Evolutionary conservation across 305 asterid genomes (phyloP).

Genomic region (Fraxinus sp.): DNA sequence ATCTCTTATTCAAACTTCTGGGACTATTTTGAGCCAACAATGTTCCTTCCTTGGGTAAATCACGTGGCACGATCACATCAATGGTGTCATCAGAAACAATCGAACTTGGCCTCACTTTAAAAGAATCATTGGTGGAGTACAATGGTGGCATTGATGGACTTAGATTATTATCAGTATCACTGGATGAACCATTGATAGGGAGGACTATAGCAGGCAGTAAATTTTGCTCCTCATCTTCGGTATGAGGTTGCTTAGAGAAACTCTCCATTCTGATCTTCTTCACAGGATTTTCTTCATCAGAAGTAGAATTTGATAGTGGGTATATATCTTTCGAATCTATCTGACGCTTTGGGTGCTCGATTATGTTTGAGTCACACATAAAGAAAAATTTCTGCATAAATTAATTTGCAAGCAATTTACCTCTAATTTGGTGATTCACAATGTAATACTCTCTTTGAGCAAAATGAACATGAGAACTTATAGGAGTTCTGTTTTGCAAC

Average conservation of each 20-base stretch:
- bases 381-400: not conserved
- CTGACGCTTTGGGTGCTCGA: slow-evolving; percentile 26
- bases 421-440: not conserved
- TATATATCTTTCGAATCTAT: slow-evolving; percentile 27
- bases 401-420: slow-evolving; percentile 11
- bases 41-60: slow-evolving; percentile 20
- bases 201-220: not conserved
- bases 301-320: slow-evolving; percentile 2
- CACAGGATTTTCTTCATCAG: slow-evolving; percentile 3
- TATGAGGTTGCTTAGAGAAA: slow-evolving; percentile 23
- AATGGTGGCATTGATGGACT: slow-evolving; percentile 25
- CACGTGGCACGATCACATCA: slow-evolving; percentile 10
- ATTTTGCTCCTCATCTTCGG: slow-evolving; percentile 19
- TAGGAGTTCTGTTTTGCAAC: slow-evolving; percentile 41
- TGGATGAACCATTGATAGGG: slow-evolving; percentile 28
- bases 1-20: slow-evolving; percentile 23
- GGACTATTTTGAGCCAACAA: slow-evolving; percentile 10
- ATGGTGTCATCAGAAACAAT: slow-evolving; percentile 22
- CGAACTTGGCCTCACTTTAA: slow-evolving; percentile 22
- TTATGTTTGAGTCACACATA: slow-evolving; percentile 36
- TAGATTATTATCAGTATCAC: slow-evolving; percentile 13
- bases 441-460: not conserved
- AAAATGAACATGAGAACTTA: slow-evolving; percentile 23
- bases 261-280: slow-evolving; percentile 14
- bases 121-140: slow-evolving; percentile 23